Evolutionary conservation across 225 moss, liverwort and hornwort species (phyloP).

Genomic region (Bryoerythrophyllum caledonicum): DNA sequence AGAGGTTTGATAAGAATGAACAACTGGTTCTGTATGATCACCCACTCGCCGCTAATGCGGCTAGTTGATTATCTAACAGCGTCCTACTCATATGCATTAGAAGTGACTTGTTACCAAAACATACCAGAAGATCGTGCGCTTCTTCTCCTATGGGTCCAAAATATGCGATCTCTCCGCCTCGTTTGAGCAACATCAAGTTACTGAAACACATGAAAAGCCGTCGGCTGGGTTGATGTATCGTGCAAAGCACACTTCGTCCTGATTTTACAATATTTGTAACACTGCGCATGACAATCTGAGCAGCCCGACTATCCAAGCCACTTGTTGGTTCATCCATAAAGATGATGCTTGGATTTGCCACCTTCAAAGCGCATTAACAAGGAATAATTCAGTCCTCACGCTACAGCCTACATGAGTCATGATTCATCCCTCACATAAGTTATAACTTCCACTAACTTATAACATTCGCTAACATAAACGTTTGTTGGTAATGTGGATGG

Average conservation of each 20-base stretch:
- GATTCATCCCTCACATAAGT: too few species aligned
- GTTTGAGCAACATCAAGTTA: constrained; percentile 73
- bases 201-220: constrained; percentile 75
- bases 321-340: constrained; percentile 92
- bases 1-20: too few species aligned
- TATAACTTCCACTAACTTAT: too few species aligned
- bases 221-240: constrained; percentile 93
- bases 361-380: constrained; percentile 31
- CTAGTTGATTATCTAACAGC: too few species aligned
- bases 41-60: too few species aligned
- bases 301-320: constrained; percentile 86
- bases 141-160: constrained; percentile 78
- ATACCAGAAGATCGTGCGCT: constrained; percentile 71
- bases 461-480: too few species aligned
- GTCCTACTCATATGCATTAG: not conserved
- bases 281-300: constrained; percentile 80
- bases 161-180: constrained; percentile 82
- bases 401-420: too few species aligned
- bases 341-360: constrained; percentile 74
- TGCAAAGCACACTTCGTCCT: constrained; percentile 83
- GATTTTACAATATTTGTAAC: constrained; percentile 67
- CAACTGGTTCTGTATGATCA: too few species aligned
- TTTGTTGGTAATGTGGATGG: too few species aligned
- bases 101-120: not conserved
- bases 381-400: too few species aligned